Percentiles rank a stretch among this genome's conserved stretches.
These are phyloP conservation scores for Plectranthus barbatus DNA, from an alignment of 257 asterid genomes.

Conservation along the genomic window DNA sequence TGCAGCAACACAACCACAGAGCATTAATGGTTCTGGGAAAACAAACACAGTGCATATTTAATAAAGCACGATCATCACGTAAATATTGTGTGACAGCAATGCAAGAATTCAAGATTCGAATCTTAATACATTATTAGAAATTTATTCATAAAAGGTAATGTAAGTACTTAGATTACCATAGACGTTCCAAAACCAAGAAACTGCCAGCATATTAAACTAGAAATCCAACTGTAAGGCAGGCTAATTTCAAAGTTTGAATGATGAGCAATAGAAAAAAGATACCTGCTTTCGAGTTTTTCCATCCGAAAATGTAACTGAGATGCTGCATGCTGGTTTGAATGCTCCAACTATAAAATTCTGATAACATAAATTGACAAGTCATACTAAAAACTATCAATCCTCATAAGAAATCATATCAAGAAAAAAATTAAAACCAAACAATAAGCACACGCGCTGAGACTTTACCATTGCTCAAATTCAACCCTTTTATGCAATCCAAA, in stretches of 20 bases:
- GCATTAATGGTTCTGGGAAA: not conserved
- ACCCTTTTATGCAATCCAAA: conserved; percentile 16
- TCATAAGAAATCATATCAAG: not conserved
- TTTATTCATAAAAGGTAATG: not conserved
- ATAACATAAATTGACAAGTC: not conserved
- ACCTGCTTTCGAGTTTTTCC: conserved; percentile 88
- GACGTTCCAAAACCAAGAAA: not conserved
- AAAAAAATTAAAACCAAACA: not conserved
- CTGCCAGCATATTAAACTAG: not conserved
- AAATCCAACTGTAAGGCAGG: not conserved
- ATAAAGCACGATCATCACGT: not conserved
- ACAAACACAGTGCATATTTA: not conserved
- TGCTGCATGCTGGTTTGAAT: conserved; percentile 85
- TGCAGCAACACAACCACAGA: not conserved
- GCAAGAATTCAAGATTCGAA: not conserved
- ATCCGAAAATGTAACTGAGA: conserved; percentile 62
- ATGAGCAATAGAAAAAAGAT: conserved; percentile 2
- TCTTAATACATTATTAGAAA: not conserved
- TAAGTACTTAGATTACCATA: not conserved
- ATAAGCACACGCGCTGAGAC: conserved; percentile 3
- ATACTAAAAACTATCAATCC: not conserved
- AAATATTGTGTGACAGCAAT: not conserved
- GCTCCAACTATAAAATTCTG: conserved; percentile 92
- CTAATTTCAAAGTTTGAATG: not conserved
- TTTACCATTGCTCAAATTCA: conserved; percentile 31